phyloP scores from a whole-genome alignment of 2,329 filamentous ascomycete genomes.

The Pseudogymnoascus sp. region DNA sequence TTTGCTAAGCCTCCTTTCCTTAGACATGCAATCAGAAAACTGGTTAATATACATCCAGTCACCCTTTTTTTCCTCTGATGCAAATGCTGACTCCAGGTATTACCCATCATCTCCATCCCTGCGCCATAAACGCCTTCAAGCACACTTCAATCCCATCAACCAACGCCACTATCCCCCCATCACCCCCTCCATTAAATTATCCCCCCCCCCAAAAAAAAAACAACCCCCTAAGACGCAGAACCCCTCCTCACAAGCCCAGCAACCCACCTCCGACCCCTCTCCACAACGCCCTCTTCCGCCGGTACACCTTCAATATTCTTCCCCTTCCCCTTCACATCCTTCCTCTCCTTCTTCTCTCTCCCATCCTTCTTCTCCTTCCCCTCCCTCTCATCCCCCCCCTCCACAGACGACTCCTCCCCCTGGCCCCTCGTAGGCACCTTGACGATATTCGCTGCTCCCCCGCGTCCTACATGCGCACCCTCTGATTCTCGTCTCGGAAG shows the following conservation, averaged over 20 bases:
- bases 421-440: constrained; percentile 15
- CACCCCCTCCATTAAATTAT: neutral
- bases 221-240: neutral
- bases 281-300: neutral
- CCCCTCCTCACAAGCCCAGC: neutral
- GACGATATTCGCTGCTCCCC: constrained; percentile 63
- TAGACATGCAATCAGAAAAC: neutral
- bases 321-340: neutral
- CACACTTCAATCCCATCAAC: neutral
- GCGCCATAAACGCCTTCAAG: neutral
- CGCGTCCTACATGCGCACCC: constrained; percentile 60
- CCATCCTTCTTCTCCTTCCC: neutral
- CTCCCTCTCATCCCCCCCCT: neutral
- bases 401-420: constrained; percentile 27
- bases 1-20: neutral
- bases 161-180: neutral
- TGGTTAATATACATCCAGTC: neutral
- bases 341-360: neutral
- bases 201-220: neutral
- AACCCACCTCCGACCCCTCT: neutral
- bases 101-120: neutral
- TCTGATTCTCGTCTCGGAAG: constrained; percentile 43
- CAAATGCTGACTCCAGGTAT: neutral
- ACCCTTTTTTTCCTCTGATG: neutral
- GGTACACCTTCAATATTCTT: neutral